Evolutionary conservation across 75 land plant genomes (phyloP), one percentile per base, ranked within the genome.

Genomic region (Gnetum montanum): DNA sequence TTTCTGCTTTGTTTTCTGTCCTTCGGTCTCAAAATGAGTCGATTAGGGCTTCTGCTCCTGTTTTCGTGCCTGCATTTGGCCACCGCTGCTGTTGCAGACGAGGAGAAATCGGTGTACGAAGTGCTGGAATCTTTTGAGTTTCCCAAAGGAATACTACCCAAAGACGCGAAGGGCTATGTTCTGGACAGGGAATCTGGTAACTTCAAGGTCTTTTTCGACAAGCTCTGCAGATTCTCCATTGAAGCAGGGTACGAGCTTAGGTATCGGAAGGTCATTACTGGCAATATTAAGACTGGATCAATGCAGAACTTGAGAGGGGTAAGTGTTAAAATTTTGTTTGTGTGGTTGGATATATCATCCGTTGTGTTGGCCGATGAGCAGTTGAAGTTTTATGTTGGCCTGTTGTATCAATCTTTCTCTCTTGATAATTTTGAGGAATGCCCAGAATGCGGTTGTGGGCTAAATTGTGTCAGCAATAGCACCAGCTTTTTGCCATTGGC

Each of bases 71-170:
- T 48, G 30, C n/a, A 25, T 4, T 26, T 48, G 15, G 27, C 27
- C 29, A 25, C 30, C 27, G 30, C 29, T 25, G 8, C 12, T 13
- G 15, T 27, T 48, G 24, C 50, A 25, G 50, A 48, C 27, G 50
- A 48, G 25, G 36, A 4, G 34, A 31, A 52, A 6, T 29, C 80
- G 13, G 73, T 75, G 18, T 83, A 83, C 53, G 78, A 83, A 31
- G 50, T 69, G 26, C 65, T 83, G 13, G 57, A 73, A 66, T 45
- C 28, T 28, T 78, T 38, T 71, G 43, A 75, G 20, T 75, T 83
- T 38, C 79, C 86, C 1, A 54, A 52, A 4, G 86, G 81, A 8
- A 59, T 83, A 19, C 69, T 83, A 29, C 86, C 86, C 10, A 46
- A 62, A 27, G 77, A 75, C n/a, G 75, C 64, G 0, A 40, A 35